phyloP scores from a whole-genome alignment of 805 yeast genomes.

The Nakazawaea holstii region DNA sequence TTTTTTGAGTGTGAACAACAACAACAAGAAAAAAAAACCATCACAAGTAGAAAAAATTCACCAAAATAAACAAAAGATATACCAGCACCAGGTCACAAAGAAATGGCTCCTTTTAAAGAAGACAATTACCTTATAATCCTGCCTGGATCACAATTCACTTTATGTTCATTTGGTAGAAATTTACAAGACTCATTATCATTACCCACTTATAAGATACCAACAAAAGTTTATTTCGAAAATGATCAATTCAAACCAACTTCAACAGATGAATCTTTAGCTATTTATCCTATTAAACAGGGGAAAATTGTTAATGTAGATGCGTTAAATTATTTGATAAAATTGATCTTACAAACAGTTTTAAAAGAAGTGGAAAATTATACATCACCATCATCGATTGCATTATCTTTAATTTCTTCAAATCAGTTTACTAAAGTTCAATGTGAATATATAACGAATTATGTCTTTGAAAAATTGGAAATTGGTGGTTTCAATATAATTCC shows the following conservation, averaged over 20 bases:
- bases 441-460: constrained; percentile 69
- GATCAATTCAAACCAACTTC: constrained; percentile 31
- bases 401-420: constrained; percentile 60
- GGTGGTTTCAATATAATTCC: constrained; percentile 72
- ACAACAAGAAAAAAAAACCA: no score
- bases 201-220: constrained; percentile 73
- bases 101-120: constrained; percentile 30
- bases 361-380: constrained; percentile 23
- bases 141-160: constrained; percentile 72
- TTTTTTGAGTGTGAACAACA: no score
- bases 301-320: constrained; percentile 65
- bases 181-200: constrained; percentile 63
- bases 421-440: constrained; percentile 65
- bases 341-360: constrained; percentile 44
- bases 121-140: constrained; percentile 49
- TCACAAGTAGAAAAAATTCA: no score
- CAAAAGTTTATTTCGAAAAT: constrained; percentile 44
- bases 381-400: constrained; percentile 49
- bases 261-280: constrained; percentile 28
- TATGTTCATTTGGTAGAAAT: constrained; percentile 72
- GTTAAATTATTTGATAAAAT: constrained; percentile 54
- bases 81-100: not conserved
- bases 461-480: constrained; percentile 67
- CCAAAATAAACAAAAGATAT: not conserved
- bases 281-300: constrained; percentile 64